phyloP scores from a whole-genome alignment of 139 green algal genomes.

The Closterium sp. region DNA sequence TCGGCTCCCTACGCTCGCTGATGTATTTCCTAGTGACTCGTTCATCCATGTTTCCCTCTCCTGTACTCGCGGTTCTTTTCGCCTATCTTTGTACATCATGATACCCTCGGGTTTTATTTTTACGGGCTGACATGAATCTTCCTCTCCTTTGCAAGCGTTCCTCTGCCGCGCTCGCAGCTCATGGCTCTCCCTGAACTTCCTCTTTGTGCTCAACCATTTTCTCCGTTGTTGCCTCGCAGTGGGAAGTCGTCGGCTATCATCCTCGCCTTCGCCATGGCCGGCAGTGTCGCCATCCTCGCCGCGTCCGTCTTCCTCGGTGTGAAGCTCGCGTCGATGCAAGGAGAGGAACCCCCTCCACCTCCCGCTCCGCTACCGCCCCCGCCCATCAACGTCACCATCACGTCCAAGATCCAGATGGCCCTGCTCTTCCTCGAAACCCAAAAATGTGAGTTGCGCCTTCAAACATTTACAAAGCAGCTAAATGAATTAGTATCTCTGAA shows the following conservation, averaged over 20 bases:
- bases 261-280: constrained; percentile 28
- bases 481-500: background rate
- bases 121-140: background rate
- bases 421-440: constrained; percentile 67
- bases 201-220: no score
- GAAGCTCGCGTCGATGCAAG: constrained; percentile 3
- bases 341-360: constrained; percentile 1
- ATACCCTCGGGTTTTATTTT: background rate
- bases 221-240: constrained; percentile 5
- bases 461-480: background rate
- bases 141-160: background rate
- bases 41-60: background rate
- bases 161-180: no score
- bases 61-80: no score
- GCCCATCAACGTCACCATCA: constrained; percentile 19
- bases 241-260: constrained; percentile 17
- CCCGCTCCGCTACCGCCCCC: constrained; percentile 6
- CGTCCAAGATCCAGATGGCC: constrained; percentile 20
- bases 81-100: no score
- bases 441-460: constrained; percentile 41
- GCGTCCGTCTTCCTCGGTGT: constrained; percentile 26
- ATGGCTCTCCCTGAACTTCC: no score
- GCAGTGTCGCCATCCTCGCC: constrained; percentile 31
- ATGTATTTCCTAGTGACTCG: background rate
- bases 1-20: background rate